Evolutionary conservation across 2,329 filamentous ascomycete species (phyloP).

Genomic region (Penicillium sp.): DNA sequence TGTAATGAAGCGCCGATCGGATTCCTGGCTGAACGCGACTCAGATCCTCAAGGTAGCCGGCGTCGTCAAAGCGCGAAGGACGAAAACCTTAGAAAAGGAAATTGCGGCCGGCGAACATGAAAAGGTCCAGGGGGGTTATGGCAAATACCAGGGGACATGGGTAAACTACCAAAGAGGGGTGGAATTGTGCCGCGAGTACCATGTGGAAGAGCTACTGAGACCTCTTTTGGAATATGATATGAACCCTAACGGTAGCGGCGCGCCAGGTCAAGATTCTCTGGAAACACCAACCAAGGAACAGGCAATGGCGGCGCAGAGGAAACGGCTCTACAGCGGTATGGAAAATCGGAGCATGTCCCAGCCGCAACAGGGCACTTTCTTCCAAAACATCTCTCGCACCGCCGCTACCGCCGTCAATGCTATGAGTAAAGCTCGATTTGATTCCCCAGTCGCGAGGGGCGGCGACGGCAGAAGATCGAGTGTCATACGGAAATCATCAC

Average conservation of each 20-base stretch:
- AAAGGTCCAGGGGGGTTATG: slow-evolving; percentile 97
- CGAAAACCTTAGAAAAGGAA: slow-evolving; percentile 97
- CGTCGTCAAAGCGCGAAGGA: slow-evolving; percentile 96
- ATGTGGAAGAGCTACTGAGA: slow-evolving; percentile 55
- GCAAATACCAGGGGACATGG: slow-evolving; percentile 99
- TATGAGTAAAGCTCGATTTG: slow-evolving; percentile 93
- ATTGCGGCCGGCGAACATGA: slow-evolving; percentile 96
- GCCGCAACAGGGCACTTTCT: slow-evolving; percentile 80
- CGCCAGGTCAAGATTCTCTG: slow-evolving; percentile 73
- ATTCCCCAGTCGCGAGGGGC: slow-evolving; percentile 76
- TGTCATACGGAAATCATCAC: slow-evolving; percentile 73
- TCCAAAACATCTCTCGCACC: slow-evolving; percentile 93
- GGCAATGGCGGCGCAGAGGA: slow-evolving; percentile 93
- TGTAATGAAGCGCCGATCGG: slow-evolving; percentile 92
- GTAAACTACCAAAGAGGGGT: slow-evolving; percentile 91
- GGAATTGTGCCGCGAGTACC: slow-evolving; percentile 82
- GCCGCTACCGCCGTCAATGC: slow-evolving; percentile 92
- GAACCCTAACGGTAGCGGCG: slow-evolving; percentile 61
- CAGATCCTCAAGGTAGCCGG: slow-evolving; percentile 98
- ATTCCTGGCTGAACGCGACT: slow-evolving; percentile 97
- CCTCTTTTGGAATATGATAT: slow-evolving; percentile 57
- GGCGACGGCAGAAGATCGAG: slow-evolving; percentile 69
- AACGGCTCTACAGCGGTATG: slow-evolving; percentile 82
- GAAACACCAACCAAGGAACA: slow-evolving; percentile 99
- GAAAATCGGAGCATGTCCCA: slow-evolving; percentile 70